These are phyloP conservation scores for Gentiana dahurica DNA, from an alignment of 257 asterid species.

Conservation along the genomic window DNA sequence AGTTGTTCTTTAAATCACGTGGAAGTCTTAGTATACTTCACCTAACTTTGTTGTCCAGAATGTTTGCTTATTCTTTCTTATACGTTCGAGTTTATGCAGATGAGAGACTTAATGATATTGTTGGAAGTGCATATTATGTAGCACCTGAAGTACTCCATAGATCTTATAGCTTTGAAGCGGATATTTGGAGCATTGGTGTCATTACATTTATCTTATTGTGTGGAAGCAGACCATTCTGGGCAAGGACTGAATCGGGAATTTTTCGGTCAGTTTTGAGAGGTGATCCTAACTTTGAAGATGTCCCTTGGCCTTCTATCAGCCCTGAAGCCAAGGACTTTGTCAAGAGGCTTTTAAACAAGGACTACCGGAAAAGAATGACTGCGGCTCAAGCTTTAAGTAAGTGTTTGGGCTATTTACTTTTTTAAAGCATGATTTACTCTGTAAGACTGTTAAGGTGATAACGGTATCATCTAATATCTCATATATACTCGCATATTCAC, in stretches of 20 bases:
- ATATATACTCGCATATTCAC: too few species aligned
- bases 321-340: conserved; percentile 83
- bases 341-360: conserved; percentile 80
- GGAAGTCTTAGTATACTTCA: neutral
- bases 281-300: conserved; percentile 82
- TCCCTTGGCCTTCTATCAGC: conserved; percentile 93
- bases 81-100: conserved; percentile 33
- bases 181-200: conserved; percentile 97
- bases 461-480: too few species aligned
- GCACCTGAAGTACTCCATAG: conserved; percentile 98
- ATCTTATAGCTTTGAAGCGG: conserved; percentile 91
- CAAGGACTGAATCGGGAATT: conserved; percentile 93
- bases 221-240: conserved; percentile 99
- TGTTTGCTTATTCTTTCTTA: neutral
- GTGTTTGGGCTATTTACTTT: conserved; percentile 14
- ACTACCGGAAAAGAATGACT: conserved; percentile 91
- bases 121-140: conserved; percentile 97
- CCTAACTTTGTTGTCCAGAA: neutral
- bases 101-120: conserved; percentile 92
- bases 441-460: too few species aligned
- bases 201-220: conserved; percentile 82
- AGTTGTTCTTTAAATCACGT: neutral
- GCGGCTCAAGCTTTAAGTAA: conserved; percentile 99
- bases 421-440: neutral
- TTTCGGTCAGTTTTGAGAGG: conserved; percentile 93